Evolutionary conservation across 2,329 filamentous ascomycete genomes (phyloP).

Genomic region (Thelonectria discophora): DNA sequence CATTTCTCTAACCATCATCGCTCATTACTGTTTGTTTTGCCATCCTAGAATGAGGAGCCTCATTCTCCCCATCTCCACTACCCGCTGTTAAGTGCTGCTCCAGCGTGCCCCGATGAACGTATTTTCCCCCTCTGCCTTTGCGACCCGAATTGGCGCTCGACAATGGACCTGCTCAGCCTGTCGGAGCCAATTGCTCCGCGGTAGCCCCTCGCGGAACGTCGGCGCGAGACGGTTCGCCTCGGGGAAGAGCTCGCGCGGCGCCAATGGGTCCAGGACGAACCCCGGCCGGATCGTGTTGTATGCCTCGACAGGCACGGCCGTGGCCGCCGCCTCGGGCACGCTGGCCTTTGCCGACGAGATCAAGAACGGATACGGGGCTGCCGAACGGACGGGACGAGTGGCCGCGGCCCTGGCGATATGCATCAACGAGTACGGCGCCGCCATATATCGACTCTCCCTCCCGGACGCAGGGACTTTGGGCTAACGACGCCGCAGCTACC

Average conservation of each 20-base stretch:
- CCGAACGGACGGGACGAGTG: slow-evolving; percentile 81
- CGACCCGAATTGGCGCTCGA: slow-evolving; percentile 50
- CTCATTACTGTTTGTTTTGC: slow-evolving; percentile 3
- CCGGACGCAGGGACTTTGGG: background rate
- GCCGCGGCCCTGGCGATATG: slow-evolving; percentile 77
- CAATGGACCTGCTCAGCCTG: slow-evolving; percentile 59
- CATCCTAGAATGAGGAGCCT: slow-evolving; percentile 37
- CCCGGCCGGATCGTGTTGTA: slow-evolving; percentile 53
- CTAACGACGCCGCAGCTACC: slow-evolving; percentile 70
- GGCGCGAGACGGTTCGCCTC: slow-evolving; percentile 45
- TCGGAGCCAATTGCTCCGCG: slow-evolving; percentile 50
- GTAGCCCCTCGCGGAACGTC: slow-evolving; percentile 42
- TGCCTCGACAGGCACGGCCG: slow-evolving; percentile 61
- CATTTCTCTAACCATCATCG: slow-evolving; percentile 15
- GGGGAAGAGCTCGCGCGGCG: slow-evolving; percentile 36
- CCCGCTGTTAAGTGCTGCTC: slow-evolving; percentile 28
- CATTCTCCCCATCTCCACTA: slow-evolving; percentile 16
- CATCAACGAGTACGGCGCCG: slow-evolving; percentile 79
- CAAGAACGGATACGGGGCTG: slow-evolving; percentile 78
- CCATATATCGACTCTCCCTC: background rate
- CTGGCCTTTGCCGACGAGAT: slow-evolving; percentile 73
- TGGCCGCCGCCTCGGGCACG: slow-evolving; percentile 57
- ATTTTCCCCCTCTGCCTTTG: slow-evolving; percentile 50
- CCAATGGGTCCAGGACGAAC: slow-evolving; percentile 34
- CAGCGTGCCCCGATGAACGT: slow-evolving; percentile 52